Evolutionary conservation across 31 red algal species (phyloP).

Genomic region (Bonnemaisonia californica): DNA sequence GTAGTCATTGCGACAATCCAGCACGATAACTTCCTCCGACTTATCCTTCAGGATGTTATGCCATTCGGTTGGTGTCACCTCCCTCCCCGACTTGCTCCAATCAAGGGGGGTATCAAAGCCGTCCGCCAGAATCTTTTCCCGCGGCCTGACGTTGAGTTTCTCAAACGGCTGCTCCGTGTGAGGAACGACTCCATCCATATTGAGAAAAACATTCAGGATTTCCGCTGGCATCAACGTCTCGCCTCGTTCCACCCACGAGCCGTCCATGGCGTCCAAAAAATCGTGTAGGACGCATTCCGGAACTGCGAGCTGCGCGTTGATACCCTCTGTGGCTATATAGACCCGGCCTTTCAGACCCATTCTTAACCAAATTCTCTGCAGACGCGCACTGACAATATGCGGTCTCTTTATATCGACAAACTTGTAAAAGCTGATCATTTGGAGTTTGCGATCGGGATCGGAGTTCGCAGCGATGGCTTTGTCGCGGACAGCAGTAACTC

Average conservation of each 20-base stretch:
- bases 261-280: slow-evolving; percentile 66
- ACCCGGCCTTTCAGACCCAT: slow-evolving; percentile 76
- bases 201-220: slow-evolving; percentile 72
- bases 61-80: slow-evolving; percentile 79
- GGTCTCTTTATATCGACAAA: slow-evolving; percentile 51
- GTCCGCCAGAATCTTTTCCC: slow-evolving; percentile 80
- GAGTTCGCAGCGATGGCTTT: slow-evolving; percentile 23
- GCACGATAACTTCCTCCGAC: slow-evolving; percentile 41
- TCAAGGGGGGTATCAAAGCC: slow-evolving; percentile 72
- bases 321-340: slow-evolving; percentile 81
- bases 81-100: slow-evolving; percentile 53
- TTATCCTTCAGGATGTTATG: slow-evolving; percentile 55
- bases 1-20: slow-evolving; percentile 91
- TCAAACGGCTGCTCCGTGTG: slow-evolving; percentile 65
- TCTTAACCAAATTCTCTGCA: slow-evolving; percentile 48
- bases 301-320: slow-evolving; percentile 86
- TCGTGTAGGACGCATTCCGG: slow-evolving; percentile 43
- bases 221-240: slow-evolving; percentile 55
- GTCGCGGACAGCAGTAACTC: slow-evolving; percentile 31
- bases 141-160: slow-evolving; percentile 57
- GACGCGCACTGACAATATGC: neutral
- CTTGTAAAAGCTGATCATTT: slow-evolving; percentile 77
- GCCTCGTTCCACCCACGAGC: slow-evolving; percentile 52
- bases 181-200: slow-evolving; percentile 51
- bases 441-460: slow-evolving; percentile 28